Conservation (phyloP, 129 eudicot genomes). For the Chrysanthemum seticuspe region DNA sequence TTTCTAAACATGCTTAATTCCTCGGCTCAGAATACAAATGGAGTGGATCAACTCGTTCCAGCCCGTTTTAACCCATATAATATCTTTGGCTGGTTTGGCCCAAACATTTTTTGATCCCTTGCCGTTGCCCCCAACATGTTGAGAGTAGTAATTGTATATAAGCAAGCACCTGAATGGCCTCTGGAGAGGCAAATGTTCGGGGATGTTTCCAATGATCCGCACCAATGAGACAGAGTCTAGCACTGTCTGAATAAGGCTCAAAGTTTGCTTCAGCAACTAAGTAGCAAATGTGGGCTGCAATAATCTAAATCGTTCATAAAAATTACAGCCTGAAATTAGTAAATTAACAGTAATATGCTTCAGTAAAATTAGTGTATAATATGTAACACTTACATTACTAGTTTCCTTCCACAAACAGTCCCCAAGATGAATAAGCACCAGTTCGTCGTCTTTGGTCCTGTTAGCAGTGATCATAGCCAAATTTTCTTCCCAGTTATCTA, state of each 20-base stretch:
- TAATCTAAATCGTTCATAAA: slow-evolving; percentile 50
- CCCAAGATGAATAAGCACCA: slow-evolving; percentile 95
- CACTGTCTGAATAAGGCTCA: slow-evolving; percentile 88
- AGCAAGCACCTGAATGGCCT: slow-evolving; percentile 85
- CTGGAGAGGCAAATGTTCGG: slow-evolving; percentile 91
- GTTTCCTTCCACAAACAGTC: slow-evolving; percentile 93
- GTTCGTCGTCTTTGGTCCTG: slow-evolving; percentile 91
- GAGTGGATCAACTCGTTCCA: neutral
- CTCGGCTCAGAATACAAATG: neutral
- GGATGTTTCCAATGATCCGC: slow-evolving; percentile 92
- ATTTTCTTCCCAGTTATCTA: slow-evolving; percentile 95
- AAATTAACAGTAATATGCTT: slow-evolving; percentile 8
- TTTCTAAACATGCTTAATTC: neutral
- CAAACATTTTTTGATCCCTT: neutral
- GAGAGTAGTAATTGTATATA: slow-evolving; percentile 2
- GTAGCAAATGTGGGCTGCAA: slow-evolving; percentile 96
- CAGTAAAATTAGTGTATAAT: neutral
- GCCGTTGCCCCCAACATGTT: neutral
- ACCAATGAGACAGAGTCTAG: slow-evolving; percentile 95
- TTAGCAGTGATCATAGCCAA: slow-evolving; percentile 93
- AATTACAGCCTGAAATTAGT: slow-evolving; percentile 8
- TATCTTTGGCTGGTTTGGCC: neutral
- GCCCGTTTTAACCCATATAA: neutral
- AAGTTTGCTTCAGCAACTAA: slow-evolving; percentile 92
- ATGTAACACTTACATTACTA: slow-evolving; percentile 64